Evolutionary conservation across 352 stramenopile genomes (phyloP).

Genomic region (Phytophthora quininea): DNA sequence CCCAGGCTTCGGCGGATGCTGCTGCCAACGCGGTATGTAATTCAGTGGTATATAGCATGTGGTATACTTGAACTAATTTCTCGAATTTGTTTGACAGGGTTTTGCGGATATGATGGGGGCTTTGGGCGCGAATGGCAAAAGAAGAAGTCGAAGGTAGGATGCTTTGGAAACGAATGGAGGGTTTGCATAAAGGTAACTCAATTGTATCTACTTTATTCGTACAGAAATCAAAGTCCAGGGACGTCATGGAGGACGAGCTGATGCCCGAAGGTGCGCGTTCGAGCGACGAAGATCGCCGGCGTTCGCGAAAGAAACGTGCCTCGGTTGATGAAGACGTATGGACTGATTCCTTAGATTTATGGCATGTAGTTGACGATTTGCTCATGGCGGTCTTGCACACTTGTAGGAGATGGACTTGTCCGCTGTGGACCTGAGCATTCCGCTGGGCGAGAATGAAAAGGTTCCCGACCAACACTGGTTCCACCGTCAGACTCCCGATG

Average conservation of each 20-base stretch:
- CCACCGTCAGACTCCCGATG: constrained; percentile 53
- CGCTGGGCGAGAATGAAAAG: constrained; percentile 76
- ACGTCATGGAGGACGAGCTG: constrained; percentile 74
- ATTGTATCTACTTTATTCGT: not conserved
- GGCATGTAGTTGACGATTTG: constrained; percentile 3
- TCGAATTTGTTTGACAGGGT: constrained; percentile 26
- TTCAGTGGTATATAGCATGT: constrained; percentile 1
- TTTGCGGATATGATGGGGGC: constrained; percentile 87
- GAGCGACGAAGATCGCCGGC: constrained; percentile 71
- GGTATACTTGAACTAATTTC: not conserved
- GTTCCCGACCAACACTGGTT: constrained; percentile 85
- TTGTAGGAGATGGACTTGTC: constrained; percentile 69
- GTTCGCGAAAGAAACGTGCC: constrained; percentile 54
- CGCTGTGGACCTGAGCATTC: constrained; percentile 78
- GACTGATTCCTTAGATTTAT: not conserved
- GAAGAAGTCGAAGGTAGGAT: constrained; percentile 69
- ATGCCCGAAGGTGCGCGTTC: constrained; percentile 79
- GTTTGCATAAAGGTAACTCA: not conserved
- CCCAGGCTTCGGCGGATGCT: constrained; percentile 35
- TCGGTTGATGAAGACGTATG: constrained; percentile 42
- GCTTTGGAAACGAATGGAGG: not conserved
- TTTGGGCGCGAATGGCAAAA: constrained; percentile 75
- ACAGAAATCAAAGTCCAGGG: constrained; percentile 53
- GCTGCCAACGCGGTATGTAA: constrained; percentile 38
- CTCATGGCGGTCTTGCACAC: not conserved